phyloP scores from a whole-genome alignment of 2,329 filamentous ascomycete genomes.

The Cercospora zeina region DNA sequence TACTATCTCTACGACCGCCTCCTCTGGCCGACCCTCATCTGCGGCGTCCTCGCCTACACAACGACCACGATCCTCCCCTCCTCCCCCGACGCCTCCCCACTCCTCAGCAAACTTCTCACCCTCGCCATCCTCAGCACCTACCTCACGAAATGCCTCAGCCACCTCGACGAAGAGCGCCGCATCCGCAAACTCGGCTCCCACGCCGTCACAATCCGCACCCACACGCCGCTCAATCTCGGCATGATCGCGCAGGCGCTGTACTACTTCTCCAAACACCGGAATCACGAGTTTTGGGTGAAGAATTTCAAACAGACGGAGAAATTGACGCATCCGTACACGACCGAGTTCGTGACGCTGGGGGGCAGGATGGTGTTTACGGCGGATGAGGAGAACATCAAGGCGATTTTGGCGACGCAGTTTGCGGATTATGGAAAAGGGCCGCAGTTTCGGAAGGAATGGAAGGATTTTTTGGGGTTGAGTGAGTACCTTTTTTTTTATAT shows the following conservation, averaged over 20 bases:
- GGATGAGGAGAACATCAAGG: constrained; percentile 89
- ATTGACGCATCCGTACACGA: constrained; percentile 54
- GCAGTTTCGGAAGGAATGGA: constrained; percentile 72
- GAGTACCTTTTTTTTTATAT: constrained; percentile 58
- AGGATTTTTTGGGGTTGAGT: constrained; percentile 71
- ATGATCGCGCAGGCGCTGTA: constrained; percentile 60
- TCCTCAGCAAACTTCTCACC: constrained; percentile 15
- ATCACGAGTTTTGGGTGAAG: constrained; percentile 62
- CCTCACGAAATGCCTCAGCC: constrained; percentile 26
- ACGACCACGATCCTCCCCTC: not conserved
- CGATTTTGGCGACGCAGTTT: constrained; percentile 85
- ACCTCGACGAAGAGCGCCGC: constrained; percentile 39
- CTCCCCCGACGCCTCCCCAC: not conserved
- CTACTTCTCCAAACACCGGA: constrained; percentile 51
- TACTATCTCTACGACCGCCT: constrained; percentile 19
- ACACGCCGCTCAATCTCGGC: constrained; percentile 59
- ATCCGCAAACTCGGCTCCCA: constrained; percentile 47
- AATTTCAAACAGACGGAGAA: constrained; percentile 48
- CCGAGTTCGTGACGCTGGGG: constrained; percentile 59
- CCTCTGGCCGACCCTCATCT: constrained; percentile 22
- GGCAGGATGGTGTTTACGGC: constrained; percentile 70
- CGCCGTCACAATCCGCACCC: constrained; percentile 46
- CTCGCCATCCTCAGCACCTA: constrained; percentile 19
- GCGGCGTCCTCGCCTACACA: constrained; percentile 21
- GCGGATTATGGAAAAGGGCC: constrained; percentile 79